Evolutionary conservation across 2,329 filamentous ascomycete genomes (phyloP).

Genomic region (Paecilomyces variotii): DNA sequence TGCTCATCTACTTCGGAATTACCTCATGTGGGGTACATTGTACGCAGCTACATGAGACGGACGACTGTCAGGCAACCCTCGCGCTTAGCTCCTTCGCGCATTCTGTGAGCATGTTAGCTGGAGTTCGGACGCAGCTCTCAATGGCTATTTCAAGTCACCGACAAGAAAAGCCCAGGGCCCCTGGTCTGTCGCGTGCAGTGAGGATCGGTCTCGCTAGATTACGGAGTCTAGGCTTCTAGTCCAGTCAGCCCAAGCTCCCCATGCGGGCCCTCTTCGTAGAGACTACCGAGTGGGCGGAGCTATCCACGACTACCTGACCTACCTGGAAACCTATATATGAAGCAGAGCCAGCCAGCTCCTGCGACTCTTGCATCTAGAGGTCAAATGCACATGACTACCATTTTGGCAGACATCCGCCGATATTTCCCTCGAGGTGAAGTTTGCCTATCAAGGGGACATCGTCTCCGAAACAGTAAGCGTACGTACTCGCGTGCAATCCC

Average conservation of each 20-base stretch:
- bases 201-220: not conserved
- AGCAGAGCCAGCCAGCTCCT: not conserved
- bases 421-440: not conserved
- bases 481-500: not conserved
- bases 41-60: not conserved
- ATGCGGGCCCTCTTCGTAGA: not conserved
- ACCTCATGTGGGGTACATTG: not conserved
- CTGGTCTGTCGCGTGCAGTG: not conserved
- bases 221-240: not conserved
- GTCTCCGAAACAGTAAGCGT: not conserved
- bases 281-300: not conserved
- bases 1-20: not conserved
- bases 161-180: not conserved
- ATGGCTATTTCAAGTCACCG: not conserved
- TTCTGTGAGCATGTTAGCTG: not conserved
- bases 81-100: not conserved
- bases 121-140: not conserved
- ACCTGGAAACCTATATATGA: not conserved
- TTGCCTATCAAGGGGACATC: not conserved
- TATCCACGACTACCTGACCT: not conserved
- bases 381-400: not conserved
- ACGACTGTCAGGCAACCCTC: not conserved
- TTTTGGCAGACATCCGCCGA: not conserved
- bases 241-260: not conserved
- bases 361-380: not conserved